A percentile compares a stretch with the other conserved stretches of the same genome.
These are phyloP conservation scores for Styphnolobium japonicum DNA, from an alignment of 306 rosid species.

Conservation along the genomic window DNA sequence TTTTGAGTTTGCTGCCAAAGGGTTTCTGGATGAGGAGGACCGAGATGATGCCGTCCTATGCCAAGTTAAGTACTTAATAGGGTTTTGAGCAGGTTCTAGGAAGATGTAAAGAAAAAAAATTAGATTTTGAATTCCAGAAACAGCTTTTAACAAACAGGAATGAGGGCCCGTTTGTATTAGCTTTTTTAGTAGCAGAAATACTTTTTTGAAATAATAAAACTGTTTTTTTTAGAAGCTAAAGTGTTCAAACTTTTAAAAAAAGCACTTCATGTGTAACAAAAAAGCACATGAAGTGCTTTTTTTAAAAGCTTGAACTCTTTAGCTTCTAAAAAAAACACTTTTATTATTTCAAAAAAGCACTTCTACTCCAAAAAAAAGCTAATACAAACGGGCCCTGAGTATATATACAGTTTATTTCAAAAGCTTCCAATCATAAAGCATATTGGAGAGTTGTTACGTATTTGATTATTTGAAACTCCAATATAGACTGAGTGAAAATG, in stretches of 20 bases:
- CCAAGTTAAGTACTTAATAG: constrained; percentile 79
- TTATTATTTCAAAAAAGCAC: no score
- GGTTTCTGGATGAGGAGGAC: constrained; percentile 88
- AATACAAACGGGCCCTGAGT: no score
- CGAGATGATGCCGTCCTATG: constrained; percentile 81
- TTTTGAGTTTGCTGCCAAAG: constrained; percentile 58
- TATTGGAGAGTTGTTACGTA: neutral
- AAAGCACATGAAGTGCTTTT: no score
- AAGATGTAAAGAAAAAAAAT: constrained; percentile 9
- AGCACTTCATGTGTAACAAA: no score
- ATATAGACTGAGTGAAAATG: neutral
- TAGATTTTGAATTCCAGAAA: constrained; percentile 16
- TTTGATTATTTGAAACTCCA: neutral
- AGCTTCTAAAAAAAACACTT: no score
- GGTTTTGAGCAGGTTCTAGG: constrained; percentile 71
- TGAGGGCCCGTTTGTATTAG: no score
- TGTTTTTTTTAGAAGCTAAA: no score
- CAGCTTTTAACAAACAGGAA: neutral
- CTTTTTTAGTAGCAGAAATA: no score
- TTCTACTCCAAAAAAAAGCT: no score
- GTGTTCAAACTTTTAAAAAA: no score
- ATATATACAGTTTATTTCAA: neutral
- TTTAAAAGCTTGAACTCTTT: no score
- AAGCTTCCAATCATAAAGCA: neutral
- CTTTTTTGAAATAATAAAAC: no score